A percentile compares a stretch with the other conserved stretches of the same genome.
phyloP scores from a whole-genome alignment of 331 rosid species.

The Phaseolus coccineus region DNA sequence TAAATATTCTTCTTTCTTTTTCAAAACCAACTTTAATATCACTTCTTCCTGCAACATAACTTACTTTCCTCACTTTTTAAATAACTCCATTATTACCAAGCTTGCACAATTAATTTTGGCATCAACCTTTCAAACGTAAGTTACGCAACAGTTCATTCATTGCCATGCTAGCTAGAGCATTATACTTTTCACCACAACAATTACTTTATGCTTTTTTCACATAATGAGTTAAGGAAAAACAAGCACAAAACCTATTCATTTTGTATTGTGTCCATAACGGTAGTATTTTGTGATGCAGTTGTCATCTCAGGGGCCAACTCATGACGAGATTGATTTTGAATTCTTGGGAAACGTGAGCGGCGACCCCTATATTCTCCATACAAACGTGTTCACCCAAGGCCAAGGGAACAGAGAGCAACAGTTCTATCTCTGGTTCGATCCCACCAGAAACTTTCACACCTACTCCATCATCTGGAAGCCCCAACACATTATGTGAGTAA shows the following conservation, averaged over 20 bases:
- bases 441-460: constrained; percentile 88
- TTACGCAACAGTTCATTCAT: not conserved
- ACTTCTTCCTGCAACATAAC: constrained; percentile 12
- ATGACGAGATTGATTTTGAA: constrained; percentile 91
- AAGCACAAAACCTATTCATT: not conserved
- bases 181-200: not conserved
- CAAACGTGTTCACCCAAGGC: constrained; percentile 83
- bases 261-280: not conserved
- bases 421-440: constrained; percentile 90
- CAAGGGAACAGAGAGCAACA: constrained; percentile 82
- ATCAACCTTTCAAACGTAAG: constrained; percentile 34
- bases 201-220: not conserved
- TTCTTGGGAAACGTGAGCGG: constrained; percentile 80
- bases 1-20: constrained; percentile 23
- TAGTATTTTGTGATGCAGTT: constrained; percentile 56
- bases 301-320: constrained; percentile 83
- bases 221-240: not conserved
- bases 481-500: constrained; percentile 72
- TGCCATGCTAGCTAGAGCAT: constrained; percentile 19
- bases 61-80: not conserved
- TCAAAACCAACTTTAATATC: constrained; percentile 22
- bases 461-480: constrained; percentile 89
- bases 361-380: constrained; percentile 81
- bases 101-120: constrained; percentile 30
- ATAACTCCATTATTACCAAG: constrained; percentile 24